Evolutionary conservation across 176 grass and related monocot species (phyloP).

Genomic region (Phragmites australis): DNA sequence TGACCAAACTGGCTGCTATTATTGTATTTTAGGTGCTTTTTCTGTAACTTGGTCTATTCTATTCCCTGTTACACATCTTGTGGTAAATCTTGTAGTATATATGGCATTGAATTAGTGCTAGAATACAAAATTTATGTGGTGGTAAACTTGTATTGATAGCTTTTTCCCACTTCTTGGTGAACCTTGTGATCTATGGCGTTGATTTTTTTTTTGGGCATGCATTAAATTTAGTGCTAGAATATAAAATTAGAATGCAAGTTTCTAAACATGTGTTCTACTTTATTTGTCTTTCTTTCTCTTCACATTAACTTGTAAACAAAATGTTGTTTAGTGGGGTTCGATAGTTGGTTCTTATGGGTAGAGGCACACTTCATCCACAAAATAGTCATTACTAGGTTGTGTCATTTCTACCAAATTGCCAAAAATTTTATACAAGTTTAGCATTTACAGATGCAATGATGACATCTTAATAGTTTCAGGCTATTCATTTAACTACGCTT

Average conservation of each 20-base stretch:
- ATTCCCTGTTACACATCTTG: background rate
- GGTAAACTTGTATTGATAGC: background rate
- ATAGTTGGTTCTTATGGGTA: too few relatives aligned
- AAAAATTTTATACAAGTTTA: too few relatives aligned
- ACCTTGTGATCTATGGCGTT: background rate
- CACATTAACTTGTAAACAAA: too few relatives aligned
- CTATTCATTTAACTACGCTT: too few relatives aligned
- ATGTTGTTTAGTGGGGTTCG: too few relatives aligned
- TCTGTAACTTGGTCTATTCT: conserved; percentile 16
- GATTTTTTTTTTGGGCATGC: background rate
- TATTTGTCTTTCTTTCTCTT: conserved; percentile 8
- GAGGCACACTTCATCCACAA: too few relatives aligned
- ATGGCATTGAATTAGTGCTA: background rate
- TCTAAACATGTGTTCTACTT: background rate
- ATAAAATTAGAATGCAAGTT: conserved; percentile 4
- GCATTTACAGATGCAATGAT: too few relatives aligned
- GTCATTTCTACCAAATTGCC: too few relatives aligned
- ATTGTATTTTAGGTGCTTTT: conserved; percentile 63
- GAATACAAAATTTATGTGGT: background rate
- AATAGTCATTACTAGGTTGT: too few relatives aligned
- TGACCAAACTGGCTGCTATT: conserved; percentile 59
- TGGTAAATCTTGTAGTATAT: background rate
- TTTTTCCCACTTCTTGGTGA: background rate
- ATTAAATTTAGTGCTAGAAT: background rate
- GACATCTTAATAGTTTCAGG: too few relatives aligned